phyloP scores from a whole-genome alignment of 2,329 filamentous ascomycete species.

The Xylariomycetidae sp. region DNA sequence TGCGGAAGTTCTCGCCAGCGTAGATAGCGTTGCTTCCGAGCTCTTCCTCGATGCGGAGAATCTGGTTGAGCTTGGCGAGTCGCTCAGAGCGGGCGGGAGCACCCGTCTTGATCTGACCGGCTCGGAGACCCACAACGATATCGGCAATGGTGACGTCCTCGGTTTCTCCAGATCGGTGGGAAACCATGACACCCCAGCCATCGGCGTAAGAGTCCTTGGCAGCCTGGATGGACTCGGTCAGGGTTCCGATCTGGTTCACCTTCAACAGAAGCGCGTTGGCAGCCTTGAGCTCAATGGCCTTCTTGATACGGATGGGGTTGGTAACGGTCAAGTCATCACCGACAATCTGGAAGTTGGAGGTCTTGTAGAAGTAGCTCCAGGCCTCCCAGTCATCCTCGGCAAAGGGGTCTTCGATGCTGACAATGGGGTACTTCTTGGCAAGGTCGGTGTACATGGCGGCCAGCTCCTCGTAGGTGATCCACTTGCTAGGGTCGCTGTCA shows the following conservation, averaged over 20 bases:
- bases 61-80: slow-evolving; percentile 99
- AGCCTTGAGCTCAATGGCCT: slow-evolving; percentile 97
- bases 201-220: slow-evolving; percentile 97
- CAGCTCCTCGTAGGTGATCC: slow-evolving; percentile 97
- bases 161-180: slow-evolving; percentile 97
- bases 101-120: slow-evolving; percentile 99
- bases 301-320: slow-evolving; percentile 99
- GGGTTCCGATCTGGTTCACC: slow-evolving; percentile 99
- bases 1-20: slow-evolving; percentile 90
- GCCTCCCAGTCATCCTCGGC: slow-evolving; percentile 99
- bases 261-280: slow-evolving; percentile 98
- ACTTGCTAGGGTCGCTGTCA: slow-evolving; percentile 90
- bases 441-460: slow-evolving; percentile 86
- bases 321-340: slow-evolving; percentile 98
- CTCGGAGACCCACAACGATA: slow-evolving; percentile 92
- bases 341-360: slow-evolving; percentile 95
- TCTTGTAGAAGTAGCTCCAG: slow-evolving; percentile 99
- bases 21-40: slow-evolving; percentile 88
- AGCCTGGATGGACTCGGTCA: slow-evolving; percentile 98
- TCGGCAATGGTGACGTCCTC: slow-evolving; percentile 99
- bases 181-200: slow-evolving; percentile 99
- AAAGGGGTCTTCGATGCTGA: slow-evolving; percentile 98
- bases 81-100: slow-evolving; percentile 95
- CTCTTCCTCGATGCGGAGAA: slow-evolving; percentile 99
- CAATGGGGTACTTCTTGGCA: slow-evolving; percentile 93